phyloP scores from a whole-genome alignment of 495 filamentous ascomycete species.

The Neurospora hispaniola region DNA sequence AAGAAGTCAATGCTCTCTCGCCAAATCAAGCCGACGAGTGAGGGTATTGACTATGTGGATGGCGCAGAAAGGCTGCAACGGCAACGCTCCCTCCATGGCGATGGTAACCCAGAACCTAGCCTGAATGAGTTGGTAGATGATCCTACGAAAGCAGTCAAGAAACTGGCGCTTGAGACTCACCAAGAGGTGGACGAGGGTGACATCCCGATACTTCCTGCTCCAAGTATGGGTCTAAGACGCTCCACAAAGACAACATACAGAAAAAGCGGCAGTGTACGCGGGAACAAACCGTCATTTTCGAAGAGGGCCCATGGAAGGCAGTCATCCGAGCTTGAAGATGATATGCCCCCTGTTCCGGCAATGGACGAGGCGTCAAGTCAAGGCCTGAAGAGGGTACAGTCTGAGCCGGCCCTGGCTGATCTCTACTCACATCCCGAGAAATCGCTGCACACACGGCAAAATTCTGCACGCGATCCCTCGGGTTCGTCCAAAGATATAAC shows the following conservation, averaged over 20 bases:
- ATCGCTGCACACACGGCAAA: conserved; percentile 34
- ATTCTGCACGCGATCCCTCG: conserved; percentile 24
- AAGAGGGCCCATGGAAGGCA: conserved; percentile 52
- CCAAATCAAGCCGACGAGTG: conserved; percentile 69
- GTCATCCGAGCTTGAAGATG: conserved; percentile 45
- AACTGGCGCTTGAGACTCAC: conserved; percentile 44
- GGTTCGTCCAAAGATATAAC: neutral
- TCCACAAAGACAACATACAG: conserved; percentile 90
- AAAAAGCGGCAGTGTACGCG: conserved; percentile 58
- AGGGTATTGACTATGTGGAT: conserved; percentile 61
- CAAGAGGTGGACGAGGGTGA: conserved; percentile 44
- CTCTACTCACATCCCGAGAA: conserved; percentile 43
- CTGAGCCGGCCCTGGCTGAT: conserved; percentile 56
- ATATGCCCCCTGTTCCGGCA: conserved; percentile 35
- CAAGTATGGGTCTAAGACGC: conserved; percentile 67
- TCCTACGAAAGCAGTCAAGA: conserved; percentile 55
- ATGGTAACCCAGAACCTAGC: conserved; percentile 45
- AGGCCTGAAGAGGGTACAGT: conserved; percentile 58
- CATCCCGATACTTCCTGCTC: conserved; percentile 77
- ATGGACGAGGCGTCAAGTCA: conserved; percentile 41
- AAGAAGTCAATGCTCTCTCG: conserved; percentile 95
- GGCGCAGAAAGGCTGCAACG: conserved; percentile 77
- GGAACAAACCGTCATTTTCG: conserved; percentile 48
- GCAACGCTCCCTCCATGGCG: conserved; percentile 51
- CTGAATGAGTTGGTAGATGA: conserved; percentile 76